A percentile compares a stretch with the other conserved stretches of the same genome.
These are phyloP conservation scores for Stipa capillata DNA, from an alignment of 176 grass and related monocot species.

Conservation along the genomic window DNA sequence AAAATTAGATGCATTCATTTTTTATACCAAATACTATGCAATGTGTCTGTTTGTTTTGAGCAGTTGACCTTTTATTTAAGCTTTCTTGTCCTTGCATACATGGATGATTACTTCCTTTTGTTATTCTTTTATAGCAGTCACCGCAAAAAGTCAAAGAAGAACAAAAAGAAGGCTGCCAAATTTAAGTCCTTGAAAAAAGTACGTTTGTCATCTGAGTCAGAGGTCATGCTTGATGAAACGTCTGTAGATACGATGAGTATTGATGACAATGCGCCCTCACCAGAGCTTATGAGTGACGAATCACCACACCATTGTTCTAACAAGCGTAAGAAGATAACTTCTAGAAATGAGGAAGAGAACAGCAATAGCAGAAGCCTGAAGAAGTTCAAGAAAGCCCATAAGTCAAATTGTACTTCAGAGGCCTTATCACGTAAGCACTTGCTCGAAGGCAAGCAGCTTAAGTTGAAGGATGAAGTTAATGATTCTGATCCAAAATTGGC, in stretches of 20 bases:
- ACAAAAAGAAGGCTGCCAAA: conserved; percentile 64
- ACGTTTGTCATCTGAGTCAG: conserved; percentile 58
- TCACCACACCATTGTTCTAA: conserved; percentile 45
- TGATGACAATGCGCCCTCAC: conserved; percentile 66
- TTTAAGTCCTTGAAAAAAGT: conserved; percentile 88
- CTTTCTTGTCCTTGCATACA: not conserved
- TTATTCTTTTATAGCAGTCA: conserved; percentile 15
- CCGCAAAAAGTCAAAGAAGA: conserved; percentile 78
- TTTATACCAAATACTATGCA: not conserved
- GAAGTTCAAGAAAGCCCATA: conserved; percentile 64
- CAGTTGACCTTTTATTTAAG: not conserved
- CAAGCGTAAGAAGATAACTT: conserved; percentile 58
- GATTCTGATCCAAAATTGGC: conserved; percentile 40
- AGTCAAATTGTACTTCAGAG: conserved; percentile 37
- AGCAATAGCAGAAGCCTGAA: conserved; percentile 49
- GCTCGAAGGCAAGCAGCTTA: conserved; percentile 33
- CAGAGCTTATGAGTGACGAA: conserved; percentile 61
- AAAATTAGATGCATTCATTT: not conserved
- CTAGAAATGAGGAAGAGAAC: conserved; percentile 47
- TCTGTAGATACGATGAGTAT: conserved; percentile 57
- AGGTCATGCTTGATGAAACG: conserved; percentile 52
- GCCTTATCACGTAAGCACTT: conserved; percentile 39
- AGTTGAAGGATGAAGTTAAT: conserved; percentile 35
- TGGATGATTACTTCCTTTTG: conserved; percentile 3
- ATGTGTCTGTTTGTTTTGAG: not conserved